phyloP scores from a whole-genome alignment of 202 grass and related monocot genomes.

The Dendrocalamus latiflorus region DNA sequence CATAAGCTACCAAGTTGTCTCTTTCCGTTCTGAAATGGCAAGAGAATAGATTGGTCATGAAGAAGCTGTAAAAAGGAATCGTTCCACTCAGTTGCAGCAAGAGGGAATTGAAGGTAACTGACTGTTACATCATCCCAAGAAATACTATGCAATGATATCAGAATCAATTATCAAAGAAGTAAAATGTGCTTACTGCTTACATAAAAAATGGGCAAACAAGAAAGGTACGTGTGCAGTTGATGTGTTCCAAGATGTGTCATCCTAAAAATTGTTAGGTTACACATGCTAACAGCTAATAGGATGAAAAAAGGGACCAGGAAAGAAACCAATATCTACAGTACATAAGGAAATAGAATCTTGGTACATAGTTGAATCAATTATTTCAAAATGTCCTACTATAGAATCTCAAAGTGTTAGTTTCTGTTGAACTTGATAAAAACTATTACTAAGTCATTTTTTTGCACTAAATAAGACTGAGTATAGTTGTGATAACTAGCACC shows the following conservation, averaged over 20 bases:
- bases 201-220: not conserved
- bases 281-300: no score
- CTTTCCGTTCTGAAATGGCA: constrained; percentile 33
- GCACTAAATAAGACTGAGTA: not conserved
- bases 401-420: not conserved
- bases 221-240: not conserved
- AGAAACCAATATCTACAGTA: not conserved
- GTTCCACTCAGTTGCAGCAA: not conserved
- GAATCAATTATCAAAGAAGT: not conserved
- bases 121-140: not conserved
- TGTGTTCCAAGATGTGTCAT: not conserved
- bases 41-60: constrained; percentile 9
- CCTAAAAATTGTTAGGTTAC: not conserved
- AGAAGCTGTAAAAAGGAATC: not conserved
- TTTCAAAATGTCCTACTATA: not conserved
- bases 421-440: not conserved
- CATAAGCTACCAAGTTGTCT: constrained; percentile 6
- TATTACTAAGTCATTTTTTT: not conserved
- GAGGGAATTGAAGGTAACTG: not conserved
- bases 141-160: not conserved
- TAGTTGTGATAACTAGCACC: not conserved
- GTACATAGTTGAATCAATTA: not conserved
- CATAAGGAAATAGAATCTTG: not conserved
- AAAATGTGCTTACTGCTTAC: not conserved
- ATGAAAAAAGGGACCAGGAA: not conserved